A percentile compares a stretch with the other conserved stretches of the same genome.
phyloP scores from a whole-genome alignment of 192 early-diverging fungal genomes.

The Rhizophagus clarus region DNA sequence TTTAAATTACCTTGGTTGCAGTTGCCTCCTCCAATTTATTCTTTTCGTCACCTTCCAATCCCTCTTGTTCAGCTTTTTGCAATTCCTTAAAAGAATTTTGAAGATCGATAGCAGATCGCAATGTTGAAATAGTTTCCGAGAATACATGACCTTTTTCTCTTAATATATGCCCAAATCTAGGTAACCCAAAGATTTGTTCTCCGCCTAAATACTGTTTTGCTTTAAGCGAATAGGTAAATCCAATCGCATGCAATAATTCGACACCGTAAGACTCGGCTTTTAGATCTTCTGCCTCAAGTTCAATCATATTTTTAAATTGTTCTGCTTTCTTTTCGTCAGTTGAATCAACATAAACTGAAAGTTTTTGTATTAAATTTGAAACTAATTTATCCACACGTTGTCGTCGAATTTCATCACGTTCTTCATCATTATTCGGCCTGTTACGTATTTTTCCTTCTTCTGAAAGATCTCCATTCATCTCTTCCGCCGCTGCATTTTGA shows the following conservation, averaged over 20 bases:
- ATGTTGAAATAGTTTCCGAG: constrained; percentile 86
- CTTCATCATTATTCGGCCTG: constrained; percentile 63
- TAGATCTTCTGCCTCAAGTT: constrained; percentile 83
- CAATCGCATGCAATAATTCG: constrained; percentile 91
- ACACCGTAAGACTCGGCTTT: constrained; percentile 91
- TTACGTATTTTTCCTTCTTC: constrained; percentile 61
- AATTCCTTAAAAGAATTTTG: constrained; percentile 90
- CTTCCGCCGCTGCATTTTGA: constrained; percentile 62
- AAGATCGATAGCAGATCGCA: constrained; percentile 91
- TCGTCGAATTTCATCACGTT: constrained; percentile 55
- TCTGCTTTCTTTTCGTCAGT: constrained; percentile 42
- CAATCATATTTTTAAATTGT: constrained; percentile 68
- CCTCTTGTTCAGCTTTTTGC: constrained; percentile 87
- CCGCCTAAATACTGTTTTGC: constrained; percentile 80
- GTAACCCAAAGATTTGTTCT: constrained; percentile 72
- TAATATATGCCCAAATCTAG: constrained; percentile 68
- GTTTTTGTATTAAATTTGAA: constrained; percentile 73
- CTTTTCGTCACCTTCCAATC: constrained; percentile 66
- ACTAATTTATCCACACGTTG: constrained; percentile 74
- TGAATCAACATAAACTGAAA: constrained; percentile 76
- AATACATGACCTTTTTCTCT: constrained; percentile 93
- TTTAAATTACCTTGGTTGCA: constrained; percentile 53
- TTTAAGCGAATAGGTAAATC: constrained; percentile 88
- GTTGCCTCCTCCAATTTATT: constrained; percentile 68
- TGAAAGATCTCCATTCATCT: constrained; percentile 38